Percentiles rank a stretch among this genome's conserved stretches.
Conservation (phyloP, 257 asterid species). For the Solanum verrucosum region DNA sequence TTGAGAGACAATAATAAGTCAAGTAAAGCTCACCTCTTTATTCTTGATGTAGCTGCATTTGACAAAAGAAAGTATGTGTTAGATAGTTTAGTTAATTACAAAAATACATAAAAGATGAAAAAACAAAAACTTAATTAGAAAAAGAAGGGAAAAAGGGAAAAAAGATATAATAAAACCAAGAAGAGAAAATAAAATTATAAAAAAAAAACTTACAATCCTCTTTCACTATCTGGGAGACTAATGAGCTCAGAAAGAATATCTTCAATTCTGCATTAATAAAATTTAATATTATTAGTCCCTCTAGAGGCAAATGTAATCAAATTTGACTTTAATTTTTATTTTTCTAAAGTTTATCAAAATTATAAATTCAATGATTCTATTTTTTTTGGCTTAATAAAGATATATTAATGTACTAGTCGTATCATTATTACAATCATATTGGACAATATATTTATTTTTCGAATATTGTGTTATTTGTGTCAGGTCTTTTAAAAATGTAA, state of each 20-base stretch:
- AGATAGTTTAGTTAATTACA: background rate
- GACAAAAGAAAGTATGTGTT: background rate
- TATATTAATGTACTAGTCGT: background rate
- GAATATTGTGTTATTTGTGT: background rate
- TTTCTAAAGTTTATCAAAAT: background rate
- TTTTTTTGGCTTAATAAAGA: no score
- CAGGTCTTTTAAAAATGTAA: background rate
- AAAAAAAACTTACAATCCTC: background rate
- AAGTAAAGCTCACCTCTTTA: background rate
- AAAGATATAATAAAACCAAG: background rate
- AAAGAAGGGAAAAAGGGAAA: background rate
- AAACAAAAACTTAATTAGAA: background rate
- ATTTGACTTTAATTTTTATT: background rate
- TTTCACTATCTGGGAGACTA: background rate
- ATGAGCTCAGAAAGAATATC: background rate
- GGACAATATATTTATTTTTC: no score
- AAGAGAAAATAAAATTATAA: background rate
- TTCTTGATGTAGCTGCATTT: background rate
- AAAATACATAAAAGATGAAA: background rate
- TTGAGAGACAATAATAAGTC: background rate
- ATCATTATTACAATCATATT: background rate
- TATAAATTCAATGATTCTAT: background rate
- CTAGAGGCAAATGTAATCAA: background rate
- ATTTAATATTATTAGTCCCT: background rate
- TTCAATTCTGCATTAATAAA: background rate